Evolutionary conservation across 1,284 basidiomycete genomes (phyloP), one percentile per base, ranked within the genome.

Genomic region (Heterobasidion annosum): DNA sequence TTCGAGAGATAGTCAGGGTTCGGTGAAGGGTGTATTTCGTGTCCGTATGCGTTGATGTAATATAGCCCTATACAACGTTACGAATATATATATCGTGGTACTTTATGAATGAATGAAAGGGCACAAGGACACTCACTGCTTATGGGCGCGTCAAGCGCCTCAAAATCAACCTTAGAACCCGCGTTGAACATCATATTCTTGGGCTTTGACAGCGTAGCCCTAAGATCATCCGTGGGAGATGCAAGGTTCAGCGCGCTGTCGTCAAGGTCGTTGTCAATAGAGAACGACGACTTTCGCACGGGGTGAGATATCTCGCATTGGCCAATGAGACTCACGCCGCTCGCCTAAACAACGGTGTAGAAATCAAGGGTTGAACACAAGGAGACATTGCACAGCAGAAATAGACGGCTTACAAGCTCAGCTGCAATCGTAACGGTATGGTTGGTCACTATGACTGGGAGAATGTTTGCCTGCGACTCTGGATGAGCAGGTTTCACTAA

Each of bases 241-340:
- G 46, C 53, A 1, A 69, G 68, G 57, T 76, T 75, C 43, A 58
- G 56, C 19, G 49, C 35, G 9, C 50, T 12, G 10, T 54, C 52
- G 8, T 45, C 34, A 32, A 34, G 33, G 32, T 49, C 33, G 32
- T 46, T 10, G 45, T 46, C 45, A 10, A 16, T 10, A 62, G n/a
- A 58, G 64, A 47, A 70, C 68, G 35, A 68, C 64, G 51, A 68
- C 63, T 15, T 62, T 42, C 71, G 67, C 7, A 90, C 80, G 0
- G 96, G 96, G 68, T 99, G 96, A 0, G 93, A 97, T 60, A 99
- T 98, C 65, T 97, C 93, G 67, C 94, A 98, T 70, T 99, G 96
- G 1, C 96, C 96, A 32, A 98, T 85, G 32, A 98, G 80, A 50
- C 79, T 82, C 35, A 78, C 74, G 7, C 88, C 89, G 63, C 95